phyloP scores from a whole-genome alignment of 2,329 filamentous ascomycete species.

The Aspergillus terreus region DNA sequence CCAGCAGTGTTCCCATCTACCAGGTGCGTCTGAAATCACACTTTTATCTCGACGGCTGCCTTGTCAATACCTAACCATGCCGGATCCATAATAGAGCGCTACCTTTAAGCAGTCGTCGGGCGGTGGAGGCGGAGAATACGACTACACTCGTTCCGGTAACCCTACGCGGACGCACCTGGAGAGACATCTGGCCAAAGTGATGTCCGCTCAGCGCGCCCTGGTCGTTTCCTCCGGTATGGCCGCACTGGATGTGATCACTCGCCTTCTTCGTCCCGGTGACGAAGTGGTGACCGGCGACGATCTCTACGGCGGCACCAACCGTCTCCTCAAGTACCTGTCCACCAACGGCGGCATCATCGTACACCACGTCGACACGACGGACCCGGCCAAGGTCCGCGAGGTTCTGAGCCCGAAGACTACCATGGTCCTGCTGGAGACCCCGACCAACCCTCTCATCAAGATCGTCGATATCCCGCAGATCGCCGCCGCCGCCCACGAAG shows the following conservation, averaged over 20 bases:
- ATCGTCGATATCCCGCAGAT: conserved; percentile 88
- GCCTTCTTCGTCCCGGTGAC: conserved; percentile 84
- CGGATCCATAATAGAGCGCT: conserved; percentile 58
- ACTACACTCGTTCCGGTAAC: conserved; percentile 97
- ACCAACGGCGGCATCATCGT: conserved; percentile 88
- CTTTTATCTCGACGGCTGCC: background rate
- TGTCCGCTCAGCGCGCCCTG: conserved; percentile 87
- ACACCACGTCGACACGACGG: conserved; percentile 93
- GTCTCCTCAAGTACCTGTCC: conserved; percentile 86
- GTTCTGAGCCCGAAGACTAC: conserved; percentile 76
- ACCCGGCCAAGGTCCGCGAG: conserved; percentile 64
- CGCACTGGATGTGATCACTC: conserved; percentile 91
- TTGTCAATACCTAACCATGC: background rate
- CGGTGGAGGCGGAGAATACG: conserved; percentile 81
- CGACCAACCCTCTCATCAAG: conserved; percentile 97
- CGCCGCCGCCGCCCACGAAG: conserved; percentile 69
- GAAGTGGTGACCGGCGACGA: conserved; percentile 97
- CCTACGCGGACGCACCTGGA: conserved; percentile 94
- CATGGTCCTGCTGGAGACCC: conserved; percentile 94
- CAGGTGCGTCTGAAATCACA: conserved; percentile 51
- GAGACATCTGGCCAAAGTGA: conserved; percentile 96
- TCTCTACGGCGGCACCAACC: conserved; percentile 91
- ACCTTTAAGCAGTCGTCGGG: conserved; percentile 94
- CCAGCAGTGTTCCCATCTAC: conserved; percentile 95
- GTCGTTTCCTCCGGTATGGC: conserved; percentile 98